phyloP scores from a whole-genome alignment of 768 basidiomycete genomes.

The Amanita rubescens region DNA sequence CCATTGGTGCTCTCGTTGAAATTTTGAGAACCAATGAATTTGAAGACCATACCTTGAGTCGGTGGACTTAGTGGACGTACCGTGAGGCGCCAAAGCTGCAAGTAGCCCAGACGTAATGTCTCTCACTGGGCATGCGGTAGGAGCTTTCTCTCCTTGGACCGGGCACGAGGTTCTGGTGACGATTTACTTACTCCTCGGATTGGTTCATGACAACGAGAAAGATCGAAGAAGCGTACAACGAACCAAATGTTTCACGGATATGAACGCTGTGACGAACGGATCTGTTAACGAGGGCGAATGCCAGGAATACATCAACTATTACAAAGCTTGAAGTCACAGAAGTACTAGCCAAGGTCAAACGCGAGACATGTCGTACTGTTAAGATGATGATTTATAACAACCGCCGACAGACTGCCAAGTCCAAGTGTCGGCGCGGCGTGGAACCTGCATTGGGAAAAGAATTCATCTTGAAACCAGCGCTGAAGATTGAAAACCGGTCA shows the following conservation, averaged over 20 bases:
- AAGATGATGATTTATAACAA: background rate
- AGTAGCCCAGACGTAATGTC: too few species aligned
- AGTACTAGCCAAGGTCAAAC: too few species aligned
- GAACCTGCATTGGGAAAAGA: slow-evolving; percentile 38
- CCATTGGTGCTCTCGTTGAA: too few species aligned
- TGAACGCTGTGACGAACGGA: slow-evolving; percentile 75
- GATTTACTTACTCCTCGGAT: slow-evolving; percentile 88
- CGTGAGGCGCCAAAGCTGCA: too few species aligned
- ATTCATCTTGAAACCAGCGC: slow-evolving; percentile 43
- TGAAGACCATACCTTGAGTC: too few species aligned
- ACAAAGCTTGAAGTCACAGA: slow-evolving; percentile 30
- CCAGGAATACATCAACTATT: slow-evolving; percentile 67
- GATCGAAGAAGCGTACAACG: slow-evolving; percentile 86
- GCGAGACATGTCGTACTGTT: slow-evolving; percentile 13
- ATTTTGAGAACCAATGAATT: too few species aligned
- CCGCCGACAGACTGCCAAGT: slow-evolving; percentile 54
- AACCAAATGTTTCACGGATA: slow-evolving; percentile 65
- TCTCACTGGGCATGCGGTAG: too few species aligned
- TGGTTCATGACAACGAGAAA: slow-evolving; percentile 76
- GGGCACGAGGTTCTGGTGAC: slow-evolving; percentile 68
- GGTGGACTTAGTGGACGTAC: too few species aligned
- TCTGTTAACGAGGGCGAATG: slow-evolving; percentile 66
- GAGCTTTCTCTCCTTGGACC: too few species aligned
- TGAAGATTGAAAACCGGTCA: slow-evolving; percentile 85
- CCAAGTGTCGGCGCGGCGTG: slow-evolving; percentile 51